A percentile compares a stretch with the other conserved stretches of the same genome.
phyloP scores from a whole-genome alignment of 805 yeast species.

The Debaryomyces maramus region DNA sequence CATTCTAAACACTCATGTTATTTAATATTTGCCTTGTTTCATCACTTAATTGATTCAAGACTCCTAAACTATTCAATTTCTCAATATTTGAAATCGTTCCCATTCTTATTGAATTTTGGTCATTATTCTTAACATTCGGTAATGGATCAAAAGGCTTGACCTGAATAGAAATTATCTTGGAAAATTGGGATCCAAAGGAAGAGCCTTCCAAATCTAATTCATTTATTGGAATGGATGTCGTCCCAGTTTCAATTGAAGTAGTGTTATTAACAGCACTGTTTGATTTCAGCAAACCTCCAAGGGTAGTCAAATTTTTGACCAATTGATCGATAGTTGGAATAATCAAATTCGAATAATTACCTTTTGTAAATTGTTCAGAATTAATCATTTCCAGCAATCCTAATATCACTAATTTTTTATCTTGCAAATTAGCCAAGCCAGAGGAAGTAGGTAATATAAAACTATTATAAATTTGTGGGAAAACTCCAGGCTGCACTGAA shows the following conservation, averaged over 20 bases:
- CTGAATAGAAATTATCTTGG: conserved; percentile 66
- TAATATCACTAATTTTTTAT: conserved; percentile 53
- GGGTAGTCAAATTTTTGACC: conserved; percentile 26
- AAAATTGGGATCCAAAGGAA: conserved; percentile 84
- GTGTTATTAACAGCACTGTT: conserved; percentile 6
- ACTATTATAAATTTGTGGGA: conserved; percentile 50
- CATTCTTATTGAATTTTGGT: conserved; percentile 26
- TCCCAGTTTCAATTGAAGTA: conserved; percentile 11
- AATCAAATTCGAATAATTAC: conserved; percentile 22
- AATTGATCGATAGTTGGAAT: conserved; percentile 34
- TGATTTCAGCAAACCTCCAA: conserved; percentile 27
- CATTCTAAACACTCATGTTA: neutral
- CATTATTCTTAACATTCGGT: conserved; percentile 46
- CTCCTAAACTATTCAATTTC: conserved; percentile 23
- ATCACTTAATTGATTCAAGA: conserved; percentile 27
- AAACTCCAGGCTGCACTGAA: conserved; percentile 64
- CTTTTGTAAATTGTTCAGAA: conserved; percentile 19
- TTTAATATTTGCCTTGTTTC: conserved; percentile 15
- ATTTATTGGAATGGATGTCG: conserved; percentile 31
- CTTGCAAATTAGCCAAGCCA: conserved; percentile 50
- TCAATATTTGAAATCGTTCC: conserved; percentile 27
- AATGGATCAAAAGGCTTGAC: conserved; percentile 70
- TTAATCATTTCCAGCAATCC: conserved; percentile 50
- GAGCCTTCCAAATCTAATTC: conserved; percentile 62
- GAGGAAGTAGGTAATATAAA: conserved; percentile 54